These are phyloP conservation scores for Scutellaria galericulata DNA, from an alignment of 257 asterid genomes.

Conservation along the genomic window DNA sequence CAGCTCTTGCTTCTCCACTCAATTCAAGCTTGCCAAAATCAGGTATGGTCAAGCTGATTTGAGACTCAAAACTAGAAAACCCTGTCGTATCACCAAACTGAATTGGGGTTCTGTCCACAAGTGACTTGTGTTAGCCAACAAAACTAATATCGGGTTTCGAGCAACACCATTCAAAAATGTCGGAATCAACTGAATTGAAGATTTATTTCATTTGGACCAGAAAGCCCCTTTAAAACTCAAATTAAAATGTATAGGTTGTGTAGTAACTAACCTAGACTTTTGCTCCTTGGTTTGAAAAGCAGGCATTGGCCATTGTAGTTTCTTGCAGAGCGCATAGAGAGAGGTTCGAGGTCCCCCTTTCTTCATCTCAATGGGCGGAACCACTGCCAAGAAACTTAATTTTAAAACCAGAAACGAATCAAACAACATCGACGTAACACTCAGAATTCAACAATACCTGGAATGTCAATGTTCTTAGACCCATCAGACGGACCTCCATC, in stretches of 20 bases:
- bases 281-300: conserved; percentile 57
- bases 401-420: neutral
- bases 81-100: conserved; percentile 58
- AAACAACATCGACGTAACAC: neutral
- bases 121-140: neutral
- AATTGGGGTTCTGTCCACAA: conserved; percentile 52
- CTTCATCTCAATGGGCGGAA: conserved; percentile 65
- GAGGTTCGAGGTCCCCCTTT: conserved; percentile 92
- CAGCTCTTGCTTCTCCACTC: conserved; percentile 72
- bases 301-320: conserved; percentile 87
- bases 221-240: no score
- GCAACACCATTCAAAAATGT: no score
- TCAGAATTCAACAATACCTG: conserved; percentile 52
- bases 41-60: conserved; percentile 71
- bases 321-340: conserved; percentile 73
- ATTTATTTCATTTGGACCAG: no score
- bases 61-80: conserved; percentile 68
- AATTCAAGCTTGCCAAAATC: conserved; percentile 57
- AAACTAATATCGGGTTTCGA: neutral
- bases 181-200: no score
- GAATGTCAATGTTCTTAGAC: conserved; percentile 42
- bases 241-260: neutral
- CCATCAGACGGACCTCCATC: conserved; percentile 30
- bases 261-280: conserved; percentile 65
- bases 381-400: conserved; percentile 45